Conservation (phyloP, 2,329 filamentous ascomycete genomes). For the Ramularia endophylla region DNA sequence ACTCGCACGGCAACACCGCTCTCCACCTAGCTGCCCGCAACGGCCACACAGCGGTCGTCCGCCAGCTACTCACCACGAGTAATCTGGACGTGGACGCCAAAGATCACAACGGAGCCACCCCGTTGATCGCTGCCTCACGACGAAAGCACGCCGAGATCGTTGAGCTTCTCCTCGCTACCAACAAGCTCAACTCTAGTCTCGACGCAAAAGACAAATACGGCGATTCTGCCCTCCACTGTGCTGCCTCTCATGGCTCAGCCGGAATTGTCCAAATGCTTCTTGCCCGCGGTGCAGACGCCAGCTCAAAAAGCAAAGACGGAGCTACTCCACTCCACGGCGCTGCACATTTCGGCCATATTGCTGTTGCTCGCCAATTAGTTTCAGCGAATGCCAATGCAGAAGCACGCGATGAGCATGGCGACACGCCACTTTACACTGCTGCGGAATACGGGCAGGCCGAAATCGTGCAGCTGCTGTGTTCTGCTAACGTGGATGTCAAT, state of each 20-base stretch:
- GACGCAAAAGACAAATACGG: conserved; percentile 10
- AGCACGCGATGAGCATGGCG: too few species aligned
- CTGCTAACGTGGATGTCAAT: too few species aligned
- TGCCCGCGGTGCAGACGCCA: too few species aligned
- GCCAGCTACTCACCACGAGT: background rate
- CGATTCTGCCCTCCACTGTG: conserved; percentile 10
- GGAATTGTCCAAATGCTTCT: too few species aligned
- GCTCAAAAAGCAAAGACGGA: too few species aligned
- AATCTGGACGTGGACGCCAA: background rate
- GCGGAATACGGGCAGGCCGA: too few species aligned
- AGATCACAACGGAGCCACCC: background rate
- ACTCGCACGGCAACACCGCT: background rate
- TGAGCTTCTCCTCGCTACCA: background rate
- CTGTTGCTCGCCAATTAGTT: too few species aligned
- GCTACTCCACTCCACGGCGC: too few species aligned
- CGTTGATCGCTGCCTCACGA: background rate
- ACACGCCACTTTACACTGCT: too few species aligned
- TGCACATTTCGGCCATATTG: too few species aligned
- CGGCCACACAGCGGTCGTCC: background rate
- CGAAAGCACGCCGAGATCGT: background rate
- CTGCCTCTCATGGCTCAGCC: conserved; percentile 4
- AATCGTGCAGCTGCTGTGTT: too few species aligned
- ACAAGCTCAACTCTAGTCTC: conserved; percentile 7
- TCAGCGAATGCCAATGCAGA: too few species aligned
- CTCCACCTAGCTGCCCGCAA: background rate